Conservation (phyloP, 2,329 filamentous ascomycete genomes). For the Pezicula carpinea region DNA sequence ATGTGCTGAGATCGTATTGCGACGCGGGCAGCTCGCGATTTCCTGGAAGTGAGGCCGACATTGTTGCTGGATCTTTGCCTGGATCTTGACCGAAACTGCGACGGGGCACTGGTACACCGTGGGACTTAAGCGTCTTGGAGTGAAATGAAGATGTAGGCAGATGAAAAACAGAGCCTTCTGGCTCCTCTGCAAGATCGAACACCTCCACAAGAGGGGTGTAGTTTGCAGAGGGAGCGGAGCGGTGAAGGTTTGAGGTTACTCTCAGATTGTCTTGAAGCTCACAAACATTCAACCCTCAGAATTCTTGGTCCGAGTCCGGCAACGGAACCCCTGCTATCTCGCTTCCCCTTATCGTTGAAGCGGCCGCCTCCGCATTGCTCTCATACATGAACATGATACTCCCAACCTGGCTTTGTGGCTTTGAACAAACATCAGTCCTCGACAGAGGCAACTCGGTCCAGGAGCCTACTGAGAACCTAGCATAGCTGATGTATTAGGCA, state of each 20-base stretch:
- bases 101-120: neutral
- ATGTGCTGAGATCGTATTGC: conserved; percentile 87
- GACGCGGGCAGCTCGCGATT: conserved; percentile 82
- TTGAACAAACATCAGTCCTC: too few species aligned
- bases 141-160: neutral
- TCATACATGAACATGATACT: too few species aligned
- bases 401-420: too few species aligned
- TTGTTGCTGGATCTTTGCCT: conserved; percentile 26
- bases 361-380: neutral
- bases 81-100: neutral
- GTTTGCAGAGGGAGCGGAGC: neutral
- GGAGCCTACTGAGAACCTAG: too few species aligned
- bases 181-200: neutral
- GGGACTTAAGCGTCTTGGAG: neutral
- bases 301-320: too few species aligned
- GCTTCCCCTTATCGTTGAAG: neutral
- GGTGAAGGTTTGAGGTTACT: neutral
- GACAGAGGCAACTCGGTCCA: too few species aligned
- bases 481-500: too few species aligned
- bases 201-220: neutral
- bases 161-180: neutral
- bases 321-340: neutral
- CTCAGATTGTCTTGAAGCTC: neutral
- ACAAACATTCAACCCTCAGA: neutral
- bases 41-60: conserved; percentile 64